These are phyloP conservation scores for Sphenostylis stenocarpa DNA, from an alignment of 306 rosid species.

Conservation along the genomic window DNA sequence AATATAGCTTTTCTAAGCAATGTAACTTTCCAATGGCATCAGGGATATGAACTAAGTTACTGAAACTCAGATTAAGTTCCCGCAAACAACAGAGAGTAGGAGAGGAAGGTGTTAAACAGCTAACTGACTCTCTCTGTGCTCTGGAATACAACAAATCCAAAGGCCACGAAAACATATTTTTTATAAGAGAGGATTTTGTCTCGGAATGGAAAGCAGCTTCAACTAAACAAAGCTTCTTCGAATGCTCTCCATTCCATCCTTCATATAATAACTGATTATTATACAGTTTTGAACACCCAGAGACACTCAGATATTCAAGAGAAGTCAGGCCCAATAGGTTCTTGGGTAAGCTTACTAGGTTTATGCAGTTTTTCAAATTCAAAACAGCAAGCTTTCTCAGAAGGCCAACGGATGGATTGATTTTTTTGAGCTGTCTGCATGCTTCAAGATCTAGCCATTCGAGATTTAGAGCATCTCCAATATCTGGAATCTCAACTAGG, in stretches of 20 bases:
- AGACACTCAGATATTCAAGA: background rate
- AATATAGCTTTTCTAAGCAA: background rate
- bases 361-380: background rate
- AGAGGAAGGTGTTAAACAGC: background rate
- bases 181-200: background rate
- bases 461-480: background rate
- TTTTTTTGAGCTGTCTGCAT: background rate
- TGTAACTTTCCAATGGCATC: background rate
- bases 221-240: background rate
- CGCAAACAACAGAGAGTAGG: background rate
- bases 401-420: background rate
- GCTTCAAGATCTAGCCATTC: background rate
- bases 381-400: background rate
- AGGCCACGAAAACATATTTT: background rate
- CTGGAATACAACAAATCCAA: background rate
- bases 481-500: background rate
- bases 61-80: background rate
- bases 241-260: background rate
- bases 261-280: background rate
- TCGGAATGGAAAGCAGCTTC: background rate
- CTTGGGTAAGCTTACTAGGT: background rate
- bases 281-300: background rate
- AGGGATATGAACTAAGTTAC: background rate
- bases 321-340: background rate
- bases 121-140: background rate